Percentiles rank a stretch among this genome's conserved stretches.
Evolutionary conservation across 1,284 basidiomycete genomes (phyloP).

Genomic region (Mycena citricolor): DNA sequence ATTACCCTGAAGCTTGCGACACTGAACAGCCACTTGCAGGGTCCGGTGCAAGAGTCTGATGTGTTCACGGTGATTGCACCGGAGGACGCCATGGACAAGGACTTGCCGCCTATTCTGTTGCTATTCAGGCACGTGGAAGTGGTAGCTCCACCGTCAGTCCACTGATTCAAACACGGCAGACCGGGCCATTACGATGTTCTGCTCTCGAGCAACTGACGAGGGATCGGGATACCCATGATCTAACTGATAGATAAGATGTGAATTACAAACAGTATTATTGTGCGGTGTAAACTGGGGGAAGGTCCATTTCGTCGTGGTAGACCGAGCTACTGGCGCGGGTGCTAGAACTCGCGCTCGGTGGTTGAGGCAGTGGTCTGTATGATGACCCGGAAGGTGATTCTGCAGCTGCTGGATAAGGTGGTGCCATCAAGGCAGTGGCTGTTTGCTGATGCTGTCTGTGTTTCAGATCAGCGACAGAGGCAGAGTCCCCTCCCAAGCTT

Average conservation of each 20-base stretch:
- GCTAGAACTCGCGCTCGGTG: too few relatives aligned
- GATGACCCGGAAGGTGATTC: too few relatives aligned
- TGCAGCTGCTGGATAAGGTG: too few relatives aligned
- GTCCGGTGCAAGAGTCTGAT: conserved; percentile 36
- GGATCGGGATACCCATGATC: too few relatives aligned
- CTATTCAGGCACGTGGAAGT: conserved; percentile 66
- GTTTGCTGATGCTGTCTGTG: conserved; percentile 19
- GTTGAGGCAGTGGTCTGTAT: too few relatives aligned
- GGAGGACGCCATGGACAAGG: conserved; percentile 22
- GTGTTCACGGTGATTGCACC: conserved; percentile 20
- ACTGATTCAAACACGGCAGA: conserved; percentile 34
- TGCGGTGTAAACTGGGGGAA: too few relatives aligned
- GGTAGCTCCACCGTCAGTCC: background rate
- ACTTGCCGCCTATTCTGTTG: conserved; percentile 49
- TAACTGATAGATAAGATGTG: too few relatives aligned
- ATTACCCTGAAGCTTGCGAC: conserved; percentile 23
- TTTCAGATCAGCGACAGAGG: conserved; percentile 18
- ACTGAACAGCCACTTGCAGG: conserved; percentile 68
- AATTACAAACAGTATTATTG: too few relatives aligned
- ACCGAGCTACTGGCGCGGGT: too few relatives aligned
- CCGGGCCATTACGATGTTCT: conserved; percentile 80
- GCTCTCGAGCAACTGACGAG: conserved; percentile 11
- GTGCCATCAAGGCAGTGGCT: too few relatives aligned
- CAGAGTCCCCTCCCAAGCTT: conserved; percentile 14
- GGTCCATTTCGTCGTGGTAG: too few relatives aligned